Percentiles rank a stretch among this genome's conserved stretches.
phyloP scores from a whole-genome alignment of 768 basidiomycete species.

The Lactifluus piperatus region DNA sequence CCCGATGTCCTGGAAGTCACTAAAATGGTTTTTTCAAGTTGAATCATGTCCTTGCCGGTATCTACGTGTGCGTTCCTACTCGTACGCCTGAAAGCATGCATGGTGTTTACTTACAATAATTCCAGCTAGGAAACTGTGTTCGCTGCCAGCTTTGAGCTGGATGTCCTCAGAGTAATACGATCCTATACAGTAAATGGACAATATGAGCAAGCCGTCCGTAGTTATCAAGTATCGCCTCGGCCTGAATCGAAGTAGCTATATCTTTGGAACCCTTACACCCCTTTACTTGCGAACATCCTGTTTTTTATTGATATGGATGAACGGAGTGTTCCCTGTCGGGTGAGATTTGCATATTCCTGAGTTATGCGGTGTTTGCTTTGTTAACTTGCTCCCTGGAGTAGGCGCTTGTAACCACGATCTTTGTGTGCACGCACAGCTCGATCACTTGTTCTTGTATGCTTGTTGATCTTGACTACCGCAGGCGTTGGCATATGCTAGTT shows the following conservation, averaged over 20 bases:
- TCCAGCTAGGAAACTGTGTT: no score
- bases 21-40: not conserved
- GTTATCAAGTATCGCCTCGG: not conserved
- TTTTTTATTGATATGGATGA: not conserved
- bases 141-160: no score
- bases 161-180: no score
- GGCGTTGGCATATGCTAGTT: not conserved
- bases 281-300: not conserved
- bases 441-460: not conserved
- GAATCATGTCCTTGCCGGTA: not conserved
- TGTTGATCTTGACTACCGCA: not conserved
- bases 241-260: not conserved
- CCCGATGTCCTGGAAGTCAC: not conserved
- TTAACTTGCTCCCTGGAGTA: not conserved
- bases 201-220: not conserved
- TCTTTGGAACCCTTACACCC: not conserved
- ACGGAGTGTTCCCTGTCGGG: not conserved
- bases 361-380: no score
- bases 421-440: not conserved
- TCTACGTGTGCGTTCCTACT: not conserved
- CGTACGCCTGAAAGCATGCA: no score
- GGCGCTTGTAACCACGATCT: not conserved
- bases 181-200: no score
- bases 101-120: no score
- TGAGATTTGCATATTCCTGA: not conserved